Conservation (phyloP, 495 filamentous ascomycete species). For the Podospora pseudopauciseta region DNA sequence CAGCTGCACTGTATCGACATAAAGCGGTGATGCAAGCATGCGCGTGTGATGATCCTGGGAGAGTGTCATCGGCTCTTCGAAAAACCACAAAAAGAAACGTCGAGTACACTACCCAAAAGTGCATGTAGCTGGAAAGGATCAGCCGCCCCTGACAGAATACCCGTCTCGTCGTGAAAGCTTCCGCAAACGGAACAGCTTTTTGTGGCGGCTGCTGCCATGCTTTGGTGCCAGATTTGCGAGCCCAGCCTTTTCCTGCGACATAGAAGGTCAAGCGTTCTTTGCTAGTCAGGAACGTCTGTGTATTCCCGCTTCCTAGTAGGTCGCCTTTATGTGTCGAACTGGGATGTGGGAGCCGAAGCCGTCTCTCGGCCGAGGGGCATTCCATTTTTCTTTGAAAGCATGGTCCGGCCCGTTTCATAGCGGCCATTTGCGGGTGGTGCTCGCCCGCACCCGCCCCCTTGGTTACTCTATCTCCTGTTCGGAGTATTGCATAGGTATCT, state of each 20-base stretch:
- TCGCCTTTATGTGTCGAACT: too few relatives aligned
- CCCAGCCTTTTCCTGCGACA: neutral
- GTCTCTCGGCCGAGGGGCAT: conserved; percentile 9
- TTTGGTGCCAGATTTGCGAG: conserved; percentile 8
- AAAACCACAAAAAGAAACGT: neutral
- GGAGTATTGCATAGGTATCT: neutral
- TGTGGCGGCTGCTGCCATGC: neutral
- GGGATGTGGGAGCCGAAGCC: neutral
- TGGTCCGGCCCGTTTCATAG: conserved; percentile 5
- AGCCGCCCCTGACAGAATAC: conserved; percentile 1
- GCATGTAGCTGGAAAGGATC: neutral
- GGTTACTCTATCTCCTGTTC: neutral
- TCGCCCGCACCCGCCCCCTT: neutral
- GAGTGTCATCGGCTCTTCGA: neutral
- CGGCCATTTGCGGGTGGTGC: neutral
- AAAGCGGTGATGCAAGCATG: conserved; percentile 2
- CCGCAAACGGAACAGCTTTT: conserved; percentile 8
- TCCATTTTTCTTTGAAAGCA: neutral
- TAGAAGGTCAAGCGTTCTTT: neutral
- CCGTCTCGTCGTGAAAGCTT: neutral
- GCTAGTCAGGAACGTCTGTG: conserved; percentile 5
- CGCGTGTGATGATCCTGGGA: neutral
- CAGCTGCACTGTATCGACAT: neutral
- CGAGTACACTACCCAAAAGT: neutral
- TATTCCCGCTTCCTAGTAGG: too few relatives aligned